Base-by-base conservation (phyloP, 2,329 filamentous ascomycete genomes). In the Colletotrichum sp. region DNA sequence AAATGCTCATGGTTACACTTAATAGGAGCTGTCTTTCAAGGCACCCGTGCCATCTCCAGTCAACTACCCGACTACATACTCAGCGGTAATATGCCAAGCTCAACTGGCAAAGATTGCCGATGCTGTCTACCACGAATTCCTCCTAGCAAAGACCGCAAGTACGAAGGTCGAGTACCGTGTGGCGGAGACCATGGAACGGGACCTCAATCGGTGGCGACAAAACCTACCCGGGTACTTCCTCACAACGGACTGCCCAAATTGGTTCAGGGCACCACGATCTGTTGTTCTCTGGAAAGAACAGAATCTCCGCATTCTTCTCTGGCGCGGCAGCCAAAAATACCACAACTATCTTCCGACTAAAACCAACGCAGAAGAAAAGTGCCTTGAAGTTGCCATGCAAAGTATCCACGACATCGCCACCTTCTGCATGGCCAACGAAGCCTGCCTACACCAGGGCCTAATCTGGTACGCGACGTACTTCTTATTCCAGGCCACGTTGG, bases 381-480 rank as follows among this genome's bases (percentile, higher is more conserved):
- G 86, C 69, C 79, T 86, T 26, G 79, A 81, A 2, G 82, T 84
- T 69, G 85, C 86, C 7, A 81, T 85, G 74, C 80, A 82, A 36
- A 85, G 81, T 10, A 84, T 87, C 16, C 77, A 80, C 5, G 81
- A 82, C 5, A 86, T 88, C 26, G 81, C 82, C 10, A 76, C 75
- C 2, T 87, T 85, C 71, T 86, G 86, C 81, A 78, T 77, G 7
- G 69, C 79, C 0, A 78, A 80, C 21, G 78, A 79, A 12, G 76
- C 74, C 5, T 71, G 72, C 9, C 78, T 84, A 7, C 83, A 84
- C 21, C 80, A 82, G 18, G 81, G 86, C 44, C 78, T 84, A 6
- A 81, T 81, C 4, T 88, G 86, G 86, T 88, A 88, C 75, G 84
- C 83, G 2, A 84, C 86, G 13, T 88, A 87, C 77, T 87, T 87